Percentiles rank a stretch among this genome's conserved stretches.
phyloP scores from a whole-genome alignment of 2,329 filamentous ascomycete species.

The Blastomyces emzantsi region DNA sequence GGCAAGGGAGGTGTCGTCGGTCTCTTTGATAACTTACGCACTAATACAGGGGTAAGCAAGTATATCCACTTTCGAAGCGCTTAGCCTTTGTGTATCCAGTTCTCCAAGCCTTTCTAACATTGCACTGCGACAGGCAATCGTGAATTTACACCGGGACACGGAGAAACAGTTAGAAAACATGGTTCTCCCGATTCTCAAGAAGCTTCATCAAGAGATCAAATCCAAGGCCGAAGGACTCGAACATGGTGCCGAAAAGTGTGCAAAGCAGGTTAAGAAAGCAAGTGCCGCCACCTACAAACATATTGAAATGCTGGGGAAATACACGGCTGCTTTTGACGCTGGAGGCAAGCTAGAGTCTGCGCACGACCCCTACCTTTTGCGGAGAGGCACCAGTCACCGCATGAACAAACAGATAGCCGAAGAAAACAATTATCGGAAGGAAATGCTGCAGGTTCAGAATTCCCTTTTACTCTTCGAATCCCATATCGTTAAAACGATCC shows the following conservation, averaged over 20 bases:
- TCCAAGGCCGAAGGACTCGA: conserved; percentile 85
- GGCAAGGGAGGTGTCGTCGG: conserved; percentile 76
- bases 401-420: conserved; percentile 85
- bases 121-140: conserved; percentile 52
- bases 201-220: conserved; percentile 93
- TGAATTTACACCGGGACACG: conserved; percentile 83
- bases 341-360: conserved; percentile 60
- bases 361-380: conserved; percentile 83
- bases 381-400: conserved; percentile 70
- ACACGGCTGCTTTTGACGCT: conserved; percentile 68
- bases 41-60: conserved; percentile 65
- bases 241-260: conserved; percentile 68
- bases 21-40: conserved; percentile 87
- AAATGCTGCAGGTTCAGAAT: conserved; percentile 83
- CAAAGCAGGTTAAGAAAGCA: conserved; percentile 87
- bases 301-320: conserved; percentile 84
- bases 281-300: conserved; percentile 84
- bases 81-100: not conserved
- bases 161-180: conserved; percentile 81
- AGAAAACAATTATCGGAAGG: conserved; percentile 93
- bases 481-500: conserved; percentile 73
- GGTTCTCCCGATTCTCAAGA: conserved; percentile 79
- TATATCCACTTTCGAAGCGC: not conserved
- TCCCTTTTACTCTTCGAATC: conserved; percentile 81
- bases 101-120: not conserved